Evolutionary conservation across 306 rosid genomes (phyloP).

Genomic region (Senna siamea): DNA sequence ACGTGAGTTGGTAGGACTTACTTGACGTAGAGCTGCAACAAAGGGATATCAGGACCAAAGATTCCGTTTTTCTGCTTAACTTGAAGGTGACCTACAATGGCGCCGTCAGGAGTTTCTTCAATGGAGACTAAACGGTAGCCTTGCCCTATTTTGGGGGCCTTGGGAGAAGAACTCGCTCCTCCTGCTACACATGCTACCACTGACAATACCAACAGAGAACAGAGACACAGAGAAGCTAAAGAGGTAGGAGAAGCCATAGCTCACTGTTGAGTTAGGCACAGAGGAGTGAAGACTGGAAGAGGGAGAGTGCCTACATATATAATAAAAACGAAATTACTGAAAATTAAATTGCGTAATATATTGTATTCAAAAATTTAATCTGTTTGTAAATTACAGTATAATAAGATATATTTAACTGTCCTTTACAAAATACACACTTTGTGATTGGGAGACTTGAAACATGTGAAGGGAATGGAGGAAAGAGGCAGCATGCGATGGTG

Average conservation of each 20-base stretch:
- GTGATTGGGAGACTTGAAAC: too few species aligned
- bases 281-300: background rate
- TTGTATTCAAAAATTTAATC: too few species aligned
- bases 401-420: too few species aligned
- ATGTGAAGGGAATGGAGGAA: background rate
- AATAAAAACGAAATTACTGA: too few species aligned
- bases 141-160: slow-evolving; percentile 61
- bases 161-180: slow-evolving; percentile 39
- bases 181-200: slow-evolving; percentile 42
- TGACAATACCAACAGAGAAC: slow-evolving; percentile 37
- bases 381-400: too few species aligned
- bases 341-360: too few species aligned
- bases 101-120: slow-evolving; percentile 71
- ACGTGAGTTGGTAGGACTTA: slow-evolving; percentile 46
- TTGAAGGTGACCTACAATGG: slow-evolving; percentile 68
- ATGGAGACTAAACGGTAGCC: slow-evolving; percentile 86
- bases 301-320: background rate
- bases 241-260: slow-evolving; percentile 37
- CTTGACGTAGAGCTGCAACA: slow-evolving; percentile 80
- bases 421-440: too few species aligned
- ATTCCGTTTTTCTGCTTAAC: slow-evolving; percentile 55
- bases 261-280: background rate
- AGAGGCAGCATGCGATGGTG: slow-evolving; percentile 11
- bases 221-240: slow-evolving; percentile 26
- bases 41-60: slow-evolving; percentile 83